Conservation (phyloP, 371 early-diverging fungal genomes). For the Funneliformis caledonium region DNA sequence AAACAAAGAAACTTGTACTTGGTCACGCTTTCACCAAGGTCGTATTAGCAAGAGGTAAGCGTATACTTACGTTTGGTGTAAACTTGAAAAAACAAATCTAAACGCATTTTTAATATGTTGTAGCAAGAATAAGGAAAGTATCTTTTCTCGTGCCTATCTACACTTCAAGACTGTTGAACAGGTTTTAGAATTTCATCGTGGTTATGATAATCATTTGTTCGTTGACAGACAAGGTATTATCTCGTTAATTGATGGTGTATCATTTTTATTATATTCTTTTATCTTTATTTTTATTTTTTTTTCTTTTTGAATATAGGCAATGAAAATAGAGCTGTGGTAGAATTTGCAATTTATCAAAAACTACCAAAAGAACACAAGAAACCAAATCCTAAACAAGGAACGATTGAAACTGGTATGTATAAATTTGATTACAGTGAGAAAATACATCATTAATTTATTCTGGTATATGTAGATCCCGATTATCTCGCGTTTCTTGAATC, state of each 20-base stretch:
- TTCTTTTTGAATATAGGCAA: constrained; percentile 51
- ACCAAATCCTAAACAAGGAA: constrained; percentile 71
- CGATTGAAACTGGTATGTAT: constrained; percentile 72
- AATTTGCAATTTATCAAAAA: constrained; percentile 83
- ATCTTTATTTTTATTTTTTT: neutral
- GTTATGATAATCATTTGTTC: constrained; percentile 80
- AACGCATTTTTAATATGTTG: neutral
- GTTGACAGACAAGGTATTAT: constrained; percentile 67
- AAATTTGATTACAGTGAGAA: neutral
- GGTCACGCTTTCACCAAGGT: constrained; percentile 67
- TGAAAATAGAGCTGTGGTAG: constrained; percentile 76
- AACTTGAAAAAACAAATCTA: neutral
- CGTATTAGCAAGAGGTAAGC: constrained; percentile 74
- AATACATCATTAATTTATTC: neutral
- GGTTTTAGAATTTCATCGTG: constrained; percentile 73
- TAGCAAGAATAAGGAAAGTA: constrained; percentile 73
- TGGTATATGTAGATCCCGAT: constrained; percentile 63
- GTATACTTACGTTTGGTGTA: neutral
- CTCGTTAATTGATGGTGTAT: neutral
- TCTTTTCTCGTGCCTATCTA: constrained; percentile 79
- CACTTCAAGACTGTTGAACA: constrained; percentile 71
- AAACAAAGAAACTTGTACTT: constrained; percentile 57
- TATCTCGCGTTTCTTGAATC: constrained; percentile 76
- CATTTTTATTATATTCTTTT: neutral
- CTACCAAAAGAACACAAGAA: constrained; percentile 69